These are phyloP conservation scores for Cucurbita moschata DNA, from an alignment of 306 rosid species.

Conservation along the genomic window DNA sequence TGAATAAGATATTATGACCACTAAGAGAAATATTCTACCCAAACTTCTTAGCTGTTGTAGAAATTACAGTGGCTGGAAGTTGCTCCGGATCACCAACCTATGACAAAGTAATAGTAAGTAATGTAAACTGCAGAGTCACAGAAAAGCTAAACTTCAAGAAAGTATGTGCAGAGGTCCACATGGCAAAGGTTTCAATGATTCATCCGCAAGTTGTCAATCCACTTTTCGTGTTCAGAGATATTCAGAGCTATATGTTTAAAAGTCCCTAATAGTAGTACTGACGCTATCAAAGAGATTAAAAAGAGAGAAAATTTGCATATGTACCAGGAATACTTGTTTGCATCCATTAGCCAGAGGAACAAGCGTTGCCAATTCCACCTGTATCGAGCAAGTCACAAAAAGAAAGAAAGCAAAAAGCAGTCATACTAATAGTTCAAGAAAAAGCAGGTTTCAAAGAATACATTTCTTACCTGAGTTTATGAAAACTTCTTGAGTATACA, in stretches of 20 bases:
- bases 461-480: no score
- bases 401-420: background rate
- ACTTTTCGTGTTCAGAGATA: background rate
- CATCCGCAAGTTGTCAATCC: background rate
- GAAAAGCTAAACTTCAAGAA: background rate
- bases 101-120: background rate
- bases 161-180: background rate
- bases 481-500: no score
- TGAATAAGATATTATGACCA: background rate
- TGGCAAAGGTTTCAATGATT: background rate
- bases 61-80: slow-evolving; percentile 94
- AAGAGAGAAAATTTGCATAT: background rate
- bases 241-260: background rate
- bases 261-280: background rate
- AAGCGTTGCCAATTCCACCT: slow-evolving; percentile 93
- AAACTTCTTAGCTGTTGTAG: slow-evolving; percentile 48
- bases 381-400: background rate
- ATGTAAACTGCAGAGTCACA: background rate
- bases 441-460: no score
- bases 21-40: slow-evolving; percentile 30
- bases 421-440: background rate
- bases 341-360: slow-evolving; percentile 86
- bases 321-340: slow-evolving; percentile 91
- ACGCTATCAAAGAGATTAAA: background rate
- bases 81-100: slow-evolving; percentile 97